Conservation (phyloP, 1,284 basidiomycete genomes). For the Puccinia hordei region DNA sequence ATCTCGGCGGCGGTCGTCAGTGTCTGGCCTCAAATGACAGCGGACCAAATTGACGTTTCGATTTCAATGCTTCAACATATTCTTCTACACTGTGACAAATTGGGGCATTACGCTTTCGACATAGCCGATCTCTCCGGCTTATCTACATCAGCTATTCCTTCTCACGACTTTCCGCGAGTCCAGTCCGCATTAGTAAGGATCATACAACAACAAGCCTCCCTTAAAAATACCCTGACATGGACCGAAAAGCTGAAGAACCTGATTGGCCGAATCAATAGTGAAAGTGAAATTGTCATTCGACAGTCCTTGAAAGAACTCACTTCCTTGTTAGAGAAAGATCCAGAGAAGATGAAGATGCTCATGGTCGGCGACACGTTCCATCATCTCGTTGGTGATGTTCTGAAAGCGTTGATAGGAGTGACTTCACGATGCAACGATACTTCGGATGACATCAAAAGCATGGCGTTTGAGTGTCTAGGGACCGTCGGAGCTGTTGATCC, state of each 20-base stretch:
- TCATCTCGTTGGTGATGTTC: conserved; percentile 70
- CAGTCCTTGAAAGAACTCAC: conserved; percentile 79
- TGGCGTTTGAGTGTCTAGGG: conserved; percentile 87
- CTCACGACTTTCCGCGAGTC: conserved; percentile 64
- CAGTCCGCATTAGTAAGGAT: conserved; percentile 67
- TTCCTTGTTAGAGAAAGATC: conserved; percentile 65
- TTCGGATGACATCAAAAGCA: conserved; percentile 67
- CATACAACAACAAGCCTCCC: conserved; percentile 63
- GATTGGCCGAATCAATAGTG: conserved; percentile 73
- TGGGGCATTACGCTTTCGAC: conserved; percentile 70
- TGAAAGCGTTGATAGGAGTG: conserved; percentile 71
- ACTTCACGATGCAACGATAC: conserved; percentile 72
- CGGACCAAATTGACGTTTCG: conserved; percentile 66
- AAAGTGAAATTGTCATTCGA: conserved; percentile 77
- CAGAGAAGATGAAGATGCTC: conserved; percentile 66
- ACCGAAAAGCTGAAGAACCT: conserved; percentile 70
- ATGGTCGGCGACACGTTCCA: conserved; percentile 85
- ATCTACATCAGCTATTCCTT: neutral
- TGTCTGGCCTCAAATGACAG: conserved; percentile 72
- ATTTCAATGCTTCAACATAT: conserved; percentile 71
- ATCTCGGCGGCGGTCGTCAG: conserved; percentile 83
- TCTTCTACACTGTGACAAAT: conserved; percentile 67
- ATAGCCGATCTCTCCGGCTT: conserved; percentile 68
- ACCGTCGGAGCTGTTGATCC: conserved; percentile 94
- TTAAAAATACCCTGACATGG: conserved; percentile 65